These are phyloP conservation scores for Kodamaea plutei DNA, from an alignment of 1,139 yeast species.

Conservation along the genomic window DNA sequence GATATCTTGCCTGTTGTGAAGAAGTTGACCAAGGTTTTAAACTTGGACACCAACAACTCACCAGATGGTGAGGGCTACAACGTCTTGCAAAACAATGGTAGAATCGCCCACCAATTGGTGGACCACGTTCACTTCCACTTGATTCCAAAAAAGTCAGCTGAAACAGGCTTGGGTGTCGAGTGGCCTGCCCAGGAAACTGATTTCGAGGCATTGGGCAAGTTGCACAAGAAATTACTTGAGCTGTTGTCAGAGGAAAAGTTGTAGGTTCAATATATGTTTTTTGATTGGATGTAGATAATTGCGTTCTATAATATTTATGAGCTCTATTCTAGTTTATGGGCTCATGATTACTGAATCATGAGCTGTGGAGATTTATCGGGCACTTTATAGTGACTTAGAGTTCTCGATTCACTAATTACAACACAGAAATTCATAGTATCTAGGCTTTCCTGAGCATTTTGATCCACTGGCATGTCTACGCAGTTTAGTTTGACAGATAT, in stretches of 20 bases:
- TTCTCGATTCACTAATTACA: too few relatives aligned
- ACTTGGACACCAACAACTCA: constrained; percentile 48
- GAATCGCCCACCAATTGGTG: constrained; percentile 90
- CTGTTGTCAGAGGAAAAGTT: constrained; percentile 38
- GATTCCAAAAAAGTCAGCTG: constrained; percentile 75
- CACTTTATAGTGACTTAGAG: too few relatives aligned
- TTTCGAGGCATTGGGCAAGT: constrained; percentile 60
- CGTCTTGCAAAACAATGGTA: constrained; percentile 85
- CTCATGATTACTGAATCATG: not conserved
- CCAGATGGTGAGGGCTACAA: constrained; percentile 83
- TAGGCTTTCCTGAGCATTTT: too few relatives aligned
- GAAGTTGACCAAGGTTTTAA: constrained; percentile 71
- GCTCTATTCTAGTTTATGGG: not conserved
- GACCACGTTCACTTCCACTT: constrained; percentile 96
- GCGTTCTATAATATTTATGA: not conserved
- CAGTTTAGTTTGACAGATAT: too few relatives aligned
- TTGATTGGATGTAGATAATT: not conserved
- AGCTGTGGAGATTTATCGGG: not conserved
- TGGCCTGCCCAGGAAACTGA: constrained; percentile 89
- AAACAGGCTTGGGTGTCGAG: constrained; percentile 76
- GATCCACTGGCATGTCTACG: too few relatives aligned
- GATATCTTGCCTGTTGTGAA: constrained; percentile 87
- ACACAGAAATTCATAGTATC: too few relatives aligned
- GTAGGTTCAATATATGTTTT: constrained; percentile 10
- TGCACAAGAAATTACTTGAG: constrained; percentile 58